Evolutionary conservation across 2,329 filamentous ascomycete species (phyloP), one percentile per base, ranked within the genome.

Genomic region (Cladosporium sp.): DNA sequence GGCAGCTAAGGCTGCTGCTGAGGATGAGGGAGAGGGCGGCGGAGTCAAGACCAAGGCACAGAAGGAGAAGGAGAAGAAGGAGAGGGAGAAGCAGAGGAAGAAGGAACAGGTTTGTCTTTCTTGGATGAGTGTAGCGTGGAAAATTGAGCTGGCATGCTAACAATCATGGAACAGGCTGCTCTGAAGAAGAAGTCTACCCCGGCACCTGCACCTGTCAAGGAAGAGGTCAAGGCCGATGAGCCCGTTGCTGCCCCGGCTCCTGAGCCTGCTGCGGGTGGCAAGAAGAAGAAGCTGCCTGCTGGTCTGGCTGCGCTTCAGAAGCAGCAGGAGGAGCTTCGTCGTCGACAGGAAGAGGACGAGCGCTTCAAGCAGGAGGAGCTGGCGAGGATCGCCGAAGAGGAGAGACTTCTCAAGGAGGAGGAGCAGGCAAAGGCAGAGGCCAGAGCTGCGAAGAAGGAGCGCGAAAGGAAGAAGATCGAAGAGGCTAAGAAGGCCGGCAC

Each of bases 1-100:
- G 42, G 54, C 72, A 47, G 57, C 63, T 52, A 43, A 63, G 25
- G 64, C 64, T 11, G 72, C 64, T 13, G 77, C 72, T 19, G 78
- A 75, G 5, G 77, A 75, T 2, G 76, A 72, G 9, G 80, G 69
- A 7, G 77, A 76, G 3, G 75, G 75, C 52, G 85, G 85, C 38
- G 80, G 83, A 49, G 78, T 97, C 42, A 83, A 97, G 73, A 95
- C 89, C 33, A 98, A 97, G 80, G 93, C 94, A 52, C 91, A 98
- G 75, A 98, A 98, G 76, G 93, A 98, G 70, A 95, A 89, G 72
- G 78, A 92, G 64, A 97, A 92, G 79, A 98, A 96, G 75, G 93
- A 98, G 75, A 84, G 89, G 54, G 93, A 98, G 76, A 98, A 98
- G 82, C 88, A 93, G 74, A 80, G 91, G 59, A 98, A 98, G 76